These are phyloP conservation scores for Yamadazyma dendronema DNA, from an alignment of 1,139 yeast species.

Conservation along the genomic window DNA sequence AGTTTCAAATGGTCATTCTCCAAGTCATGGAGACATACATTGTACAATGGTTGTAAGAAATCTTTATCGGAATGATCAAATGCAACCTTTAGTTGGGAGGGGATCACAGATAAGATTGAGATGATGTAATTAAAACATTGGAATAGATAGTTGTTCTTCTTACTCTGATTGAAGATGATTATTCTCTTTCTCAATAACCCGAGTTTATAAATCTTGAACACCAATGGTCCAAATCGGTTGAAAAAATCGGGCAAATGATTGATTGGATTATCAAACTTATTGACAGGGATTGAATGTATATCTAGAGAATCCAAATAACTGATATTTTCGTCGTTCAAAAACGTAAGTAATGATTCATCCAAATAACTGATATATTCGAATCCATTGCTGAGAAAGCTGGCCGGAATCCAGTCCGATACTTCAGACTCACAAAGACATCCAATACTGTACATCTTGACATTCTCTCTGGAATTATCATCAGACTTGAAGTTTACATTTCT, in stretches of 20 bases:
- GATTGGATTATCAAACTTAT: slow-evolving; percentile 8
- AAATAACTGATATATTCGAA: slow-evolving; percentile 57
- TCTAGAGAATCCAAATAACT: slow-evolving; percentile 21
- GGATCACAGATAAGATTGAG: slow-evolving; percentile 37
- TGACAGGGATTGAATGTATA: slow-evolving; percentile 4
- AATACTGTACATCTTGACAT: slow-evolving; percentile 62
- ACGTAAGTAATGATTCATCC: slow-evolving; percentile 39
- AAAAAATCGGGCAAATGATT: slow-evolving; percentile 43
- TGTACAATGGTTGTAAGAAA: slow-evolving; percentile 54
- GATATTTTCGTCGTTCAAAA: slow-evolving; percentile 27
- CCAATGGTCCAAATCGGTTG: slow-evolving; percentile 64
- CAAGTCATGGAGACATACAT: slow-evolving; percentile 63
- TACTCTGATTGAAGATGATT: slow-evolving; percentile 49
- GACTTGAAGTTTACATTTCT: slow-evolving; percentile 22
- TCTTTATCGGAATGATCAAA: slow-evolving; percentile 11
- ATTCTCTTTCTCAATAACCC: slow-evolving; percentile 62
- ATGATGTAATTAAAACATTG: slow-evolving; percentile 38
- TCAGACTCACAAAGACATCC: slow-evolving; percentile 58
- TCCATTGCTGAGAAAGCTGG: slow-evolving; percentile 49
- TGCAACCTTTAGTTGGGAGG: slow-evolving; percentile 24
- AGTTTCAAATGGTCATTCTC: slow-evolving; percentile 12
- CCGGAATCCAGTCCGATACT: slow-evolving; percentile 47
- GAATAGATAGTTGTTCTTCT: slow-evolving; percentile 21
- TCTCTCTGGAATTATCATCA: slow-evolving; percentile 37
- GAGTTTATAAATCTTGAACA: slow-evolving; percentile 70